Evolutionary conservation across 805 yeast species (phyloP), one percentile per base, ranked within the genome.

Genomic region (Yarrowia divulgata): DNA sequence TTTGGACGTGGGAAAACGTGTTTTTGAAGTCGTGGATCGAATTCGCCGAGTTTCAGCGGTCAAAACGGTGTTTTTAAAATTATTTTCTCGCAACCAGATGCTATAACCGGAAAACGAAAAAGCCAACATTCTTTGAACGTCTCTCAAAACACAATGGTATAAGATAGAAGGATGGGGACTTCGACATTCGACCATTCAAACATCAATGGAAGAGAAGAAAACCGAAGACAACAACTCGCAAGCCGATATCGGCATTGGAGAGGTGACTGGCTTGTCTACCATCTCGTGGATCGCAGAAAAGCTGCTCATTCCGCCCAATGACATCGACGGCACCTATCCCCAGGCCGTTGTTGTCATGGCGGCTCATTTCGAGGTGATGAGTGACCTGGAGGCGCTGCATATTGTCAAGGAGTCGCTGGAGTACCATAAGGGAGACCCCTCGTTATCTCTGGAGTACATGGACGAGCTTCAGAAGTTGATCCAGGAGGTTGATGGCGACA

Each of bases 261-360:
- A 54, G 32, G 60, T 54, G 34, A 54, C 60, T 2, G 60, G 60
- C 13, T 39, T 54, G 19, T n/a, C 32, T 9, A 54, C 60, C 4
- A 4, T 54, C 1, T 13, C 60, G 18, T 58, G 66, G 66, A 58
- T 60, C n/a, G 67, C 67, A 1, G 67, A 60, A 18, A 43, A 60
- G 42, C 35, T 60, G 54, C 54, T 43, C 6, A 60, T 60, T 42
- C 67, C 67, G 4, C 67, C 67, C 8, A 19, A 19, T n/a, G 54
- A 60, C 2, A 35, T 10, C 13, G 67, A 60, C 14, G 67, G 67
- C 34, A 32, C 67, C 9, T 60, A 60, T 42, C 52, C 67, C 12
- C 67, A 69, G 29, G 72, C 71, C 46, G 57, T 74, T n/a, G 73
- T 79, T 18, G 83, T 78, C 72, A 80, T 84, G 79, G 76, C 82